Base-by-base conservation (phyloP, 1,284 basidiomycete genomes). In the Cryptococcus jaspeensis region DNA sequence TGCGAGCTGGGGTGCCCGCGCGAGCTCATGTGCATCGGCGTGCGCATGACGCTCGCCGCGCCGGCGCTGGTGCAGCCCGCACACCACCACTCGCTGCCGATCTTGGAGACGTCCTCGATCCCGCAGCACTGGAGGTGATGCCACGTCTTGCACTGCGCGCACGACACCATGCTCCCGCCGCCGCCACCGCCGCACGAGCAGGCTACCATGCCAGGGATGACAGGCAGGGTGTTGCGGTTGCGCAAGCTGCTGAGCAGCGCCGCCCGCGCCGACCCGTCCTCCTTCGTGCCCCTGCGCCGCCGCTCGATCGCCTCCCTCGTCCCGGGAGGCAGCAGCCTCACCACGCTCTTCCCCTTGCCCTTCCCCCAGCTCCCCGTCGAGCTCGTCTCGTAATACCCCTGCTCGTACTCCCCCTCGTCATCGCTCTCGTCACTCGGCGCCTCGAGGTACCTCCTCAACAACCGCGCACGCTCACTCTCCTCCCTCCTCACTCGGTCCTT, bases 401-500 rank as follows among this genome's bases (percentile, higher is more conserved):
- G 28, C 28, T 32, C 28, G 28, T 32, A 32, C 35, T 56, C 58
- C 6, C 69, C 69, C n/a, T 66, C 65, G 23, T 71, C 70, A 15
- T 65, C 66, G n/a, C 52, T 63, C 53, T 72, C 71, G 45, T 76
- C 74, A 42, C 69, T 71, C 9, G 64, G 60, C 3, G 66, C 58
- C 54, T 73, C 74, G 28, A 76, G 63, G 58, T 76, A 76, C 23
- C 71, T 65, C 44, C 57, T 62, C 23, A 76, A 55, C 38, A 70
- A 44, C 5, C 56, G 56, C 11, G 58, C 58, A 40, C 66, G 67
- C 44, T 73, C 66, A n/a, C 53, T 56, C 32, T 70, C 68, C 52
- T 74, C 69, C 25, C 65, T 56, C 42, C 56, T 53, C 39, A 66
- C 50, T 49, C 59, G 62, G n/a, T 65, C 65, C 42, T 64, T 66